phyloP scores from a whole-genome alignment of 2,329 filamentous ascomycete species.

The Chrysosporium keratinophilum region DNA sequence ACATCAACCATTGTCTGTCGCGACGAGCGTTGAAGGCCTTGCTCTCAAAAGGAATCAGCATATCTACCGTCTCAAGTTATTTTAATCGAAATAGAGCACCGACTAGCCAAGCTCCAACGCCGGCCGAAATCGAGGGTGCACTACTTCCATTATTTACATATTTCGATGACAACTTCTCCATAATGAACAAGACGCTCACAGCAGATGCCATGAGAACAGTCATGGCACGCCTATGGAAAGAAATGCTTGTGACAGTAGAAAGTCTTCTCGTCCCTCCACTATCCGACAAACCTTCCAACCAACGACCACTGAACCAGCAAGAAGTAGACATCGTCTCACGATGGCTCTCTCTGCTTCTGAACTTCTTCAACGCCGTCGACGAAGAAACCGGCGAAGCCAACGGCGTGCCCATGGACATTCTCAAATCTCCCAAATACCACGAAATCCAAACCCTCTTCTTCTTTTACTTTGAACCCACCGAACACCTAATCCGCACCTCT shows the following conservation, averaged over 20 bases:
- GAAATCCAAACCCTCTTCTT: slow-evolving; percentile 94
- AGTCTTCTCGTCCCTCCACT: slow-evolving; percentile 80
- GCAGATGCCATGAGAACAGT: slow-evolving; percentile 96
- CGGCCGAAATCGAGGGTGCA: slow-evolving; percentile 66
- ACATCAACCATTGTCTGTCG: slow-evolving; percentile 84
- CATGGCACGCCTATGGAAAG: slow-evolving; percentile 97
- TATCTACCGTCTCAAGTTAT: slow-evolving; percentile 64
- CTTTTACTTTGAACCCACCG: slow-evolving; percentile 92
- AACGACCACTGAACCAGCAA: slow-evolving; percentile 70
- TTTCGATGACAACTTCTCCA: slow-evolving; percentile 97
- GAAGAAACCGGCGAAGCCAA: slow-evolving; percentile 72
- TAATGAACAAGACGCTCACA: slow-evolving; percentile 95
- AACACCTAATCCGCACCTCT: slow-evolving; percentile 85
- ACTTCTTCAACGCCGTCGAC: slow-evolving; percentile 90
- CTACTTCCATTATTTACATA: slow-evolving; percentile 80
- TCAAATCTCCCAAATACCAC: slow-evolving; percentile 97
- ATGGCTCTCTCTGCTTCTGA: slow-evolving; percentile 82
- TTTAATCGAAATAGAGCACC: slow-evolving; percentile 45
- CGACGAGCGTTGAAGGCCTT: slow-evolving; percentile 66
- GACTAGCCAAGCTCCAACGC: slow-evolving; percentile 49
- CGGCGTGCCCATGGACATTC: slow-evolving; percentile 78
- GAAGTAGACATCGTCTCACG: slow-evolving; percentile 92
- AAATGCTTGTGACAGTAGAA: slow-evolving; percentile 86
- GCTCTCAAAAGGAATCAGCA: slow-evolving; percentile 59
- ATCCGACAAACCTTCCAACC: slow-evolving; percentile 83